Evolutionary conservation across 2,329 filamentous ascomycete genomes (phyloP).

Genomic region (Ascochyta lentis): DNA sequence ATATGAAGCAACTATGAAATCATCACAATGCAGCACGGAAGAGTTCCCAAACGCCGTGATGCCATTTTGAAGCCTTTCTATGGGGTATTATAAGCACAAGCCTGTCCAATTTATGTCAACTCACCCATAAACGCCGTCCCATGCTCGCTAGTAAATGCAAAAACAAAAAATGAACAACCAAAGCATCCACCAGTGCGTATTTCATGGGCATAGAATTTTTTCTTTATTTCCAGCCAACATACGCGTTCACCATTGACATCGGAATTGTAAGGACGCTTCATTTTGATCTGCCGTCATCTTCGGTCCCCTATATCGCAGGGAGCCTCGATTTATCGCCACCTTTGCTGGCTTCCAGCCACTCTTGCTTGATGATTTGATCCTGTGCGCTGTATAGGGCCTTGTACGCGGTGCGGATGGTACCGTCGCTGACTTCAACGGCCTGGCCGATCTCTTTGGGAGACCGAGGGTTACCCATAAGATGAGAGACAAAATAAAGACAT

Average conservation of each 20-base stretch:
- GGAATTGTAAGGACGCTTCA: not conserved
- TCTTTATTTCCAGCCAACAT: not conserved
- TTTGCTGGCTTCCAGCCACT: constrained; percentile 69
- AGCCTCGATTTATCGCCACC: constrained; percentile 70
- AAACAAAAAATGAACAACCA: not conserved
- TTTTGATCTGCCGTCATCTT: no score
- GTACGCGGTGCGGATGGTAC: constrained; percentile 95
- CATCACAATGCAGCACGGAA: not conserved
- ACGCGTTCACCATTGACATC: not conserved
- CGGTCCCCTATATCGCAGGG: constrained; percentile 5
- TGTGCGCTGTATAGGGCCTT: constrained; percentile 80
- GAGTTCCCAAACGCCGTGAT: constrained; percentile 10
- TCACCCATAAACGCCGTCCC: constrained; percentile 7
- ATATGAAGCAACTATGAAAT: not conserved
- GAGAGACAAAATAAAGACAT: constrained; percentile 94
- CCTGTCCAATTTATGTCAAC: constrained; percentile 4
- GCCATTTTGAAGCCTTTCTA: constrained; percentile 16
- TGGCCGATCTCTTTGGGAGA: constrained; percentile 84
- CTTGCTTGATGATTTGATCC: constrained; percentile 74
- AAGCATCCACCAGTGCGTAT: not conserved
- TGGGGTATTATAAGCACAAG: constrained; percentile 18
- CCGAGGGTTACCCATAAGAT: constrained; percentile 80
- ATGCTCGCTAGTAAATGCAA: constrained; percentile 17
- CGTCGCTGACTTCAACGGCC: constrained; percentile 90
- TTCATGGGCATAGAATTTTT: not conserved